Conservation (phyloP, 2,329 filamentous ascomycete species). For the Seiridium cupressi region DNA sequence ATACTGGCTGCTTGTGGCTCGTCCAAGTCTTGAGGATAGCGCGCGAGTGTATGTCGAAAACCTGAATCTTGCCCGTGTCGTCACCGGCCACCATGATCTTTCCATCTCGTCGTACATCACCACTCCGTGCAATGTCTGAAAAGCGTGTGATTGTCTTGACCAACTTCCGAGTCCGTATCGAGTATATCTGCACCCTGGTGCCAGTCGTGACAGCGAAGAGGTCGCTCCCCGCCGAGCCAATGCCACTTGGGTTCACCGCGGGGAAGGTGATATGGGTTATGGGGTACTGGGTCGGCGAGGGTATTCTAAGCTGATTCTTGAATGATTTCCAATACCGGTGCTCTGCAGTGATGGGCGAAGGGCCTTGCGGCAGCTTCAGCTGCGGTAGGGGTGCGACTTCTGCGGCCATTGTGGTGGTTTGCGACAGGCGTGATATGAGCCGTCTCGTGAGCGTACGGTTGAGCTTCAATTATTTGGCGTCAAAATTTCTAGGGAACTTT, state of each 20-base stretch:
- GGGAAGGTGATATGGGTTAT: constrained; percentile 87
- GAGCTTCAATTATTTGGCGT: neutral
- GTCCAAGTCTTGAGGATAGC: constrained; percentile 95
- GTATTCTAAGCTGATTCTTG: constrained; percentile 84
- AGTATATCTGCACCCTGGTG: constrained; percentile 90
- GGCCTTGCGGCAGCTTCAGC: constrained; percentile 80
- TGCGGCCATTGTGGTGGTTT: constrained; percentile 66
- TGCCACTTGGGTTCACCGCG: constrained; percentile 40
- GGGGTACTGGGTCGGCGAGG: constrained; percentile 85
- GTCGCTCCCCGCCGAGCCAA: constrained; percentile 56
- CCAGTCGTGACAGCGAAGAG: constrained; percentile 94
- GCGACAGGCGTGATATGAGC: neutral
- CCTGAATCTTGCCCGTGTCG: constrained; percentile 87
- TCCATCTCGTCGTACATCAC: constrained; percentile 84
- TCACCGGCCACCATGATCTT: constrained; percentile 88
- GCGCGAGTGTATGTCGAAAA: constrained; percentile 85
- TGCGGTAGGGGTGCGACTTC: constrained; percentile 78
- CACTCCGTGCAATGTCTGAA: constrained; percentile 85
- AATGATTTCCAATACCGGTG: constrained; percentile 97
- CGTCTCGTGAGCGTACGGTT: neutral
- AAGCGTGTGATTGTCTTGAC: constrained; percentile 94
- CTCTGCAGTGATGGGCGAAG: constrained; percentile 82
- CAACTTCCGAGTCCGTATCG: constrained; percentile 84
- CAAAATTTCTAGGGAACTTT: constrained; percentile 6
- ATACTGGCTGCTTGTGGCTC: constrained; percentile 90